Conservation (phyloP, 2,329 filamentous ascomycete genomes). For the Aspergillus novofumigatus region DNA sequence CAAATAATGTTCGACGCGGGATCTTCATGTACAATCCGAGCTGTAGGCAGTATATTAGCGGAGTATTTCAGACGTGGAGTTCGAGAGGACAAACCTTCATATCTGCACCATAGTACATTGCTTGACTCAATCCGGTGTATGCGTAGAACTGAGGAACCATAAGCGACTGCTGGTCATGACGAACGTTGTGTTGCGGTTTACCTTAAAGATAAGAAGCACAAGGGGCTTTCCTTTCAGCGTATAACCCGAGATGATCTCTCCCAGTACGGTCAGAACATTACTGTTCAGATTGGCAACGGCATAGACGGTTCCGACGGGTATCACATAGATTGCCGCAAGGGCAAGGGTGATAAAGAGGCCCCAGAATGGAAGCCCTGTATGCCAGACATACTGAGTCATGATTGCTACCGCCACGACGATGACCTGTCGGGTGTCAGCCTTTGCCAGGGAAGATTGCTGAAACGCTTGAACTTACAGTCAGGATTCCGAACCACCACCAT, state of each 20-base stretch:
- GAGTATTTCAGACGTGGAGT: neutral
- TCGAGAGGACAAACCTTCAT: conserved; percentile 49
- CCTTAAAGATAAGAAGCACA: conserved; percentile 42
- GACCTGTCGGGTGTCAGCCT: conserved; percentile 6
- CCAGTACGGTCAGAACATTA: conserved; percentile 38
- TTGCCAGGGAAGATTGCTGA: neutral
- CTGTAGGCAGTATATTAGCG: conserved; percentile 15
- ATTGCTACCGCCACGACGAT: conserved; percentile 36
- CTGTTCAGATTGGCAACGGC: conserved; percentile 39
- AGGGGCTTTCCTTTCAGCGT: conserved; percentile 38
- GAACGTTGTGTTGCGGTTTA: conserved; percentile 57
- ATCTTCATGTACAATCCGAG: conserved; percentile 50
- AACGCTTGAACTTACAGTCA: conserved; percentile 20
- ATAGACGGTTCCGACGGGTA: conserved; percentile 40
- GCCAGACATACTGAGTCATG: conserved; percentile 18
- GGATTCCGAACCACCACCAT: conserved; percentile 36
- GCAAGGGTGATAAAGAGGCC: conserved; percentile 37
- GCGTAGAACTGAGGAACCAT: conserved; percentile 46
- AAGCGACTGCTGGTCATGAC: conserved; percentile 48
- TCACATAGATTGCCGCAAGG: conserved; percentile 37
- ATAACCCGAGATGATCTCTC: conserved; percentile 42
- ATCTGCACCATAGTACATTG: conserved; percentile 44
- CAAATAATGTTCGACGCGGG: conserved; percentile 44
- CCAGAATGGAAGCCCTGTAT: conserved; percentile 39
- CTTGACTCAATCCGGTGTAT: conserved; percentile 54